Evolutionary conservation across 805 yeast genomes (phyloP), one percentile per base, ranked within the genome.

Genomic region (Cyberlindnera lachancei): DNA sequence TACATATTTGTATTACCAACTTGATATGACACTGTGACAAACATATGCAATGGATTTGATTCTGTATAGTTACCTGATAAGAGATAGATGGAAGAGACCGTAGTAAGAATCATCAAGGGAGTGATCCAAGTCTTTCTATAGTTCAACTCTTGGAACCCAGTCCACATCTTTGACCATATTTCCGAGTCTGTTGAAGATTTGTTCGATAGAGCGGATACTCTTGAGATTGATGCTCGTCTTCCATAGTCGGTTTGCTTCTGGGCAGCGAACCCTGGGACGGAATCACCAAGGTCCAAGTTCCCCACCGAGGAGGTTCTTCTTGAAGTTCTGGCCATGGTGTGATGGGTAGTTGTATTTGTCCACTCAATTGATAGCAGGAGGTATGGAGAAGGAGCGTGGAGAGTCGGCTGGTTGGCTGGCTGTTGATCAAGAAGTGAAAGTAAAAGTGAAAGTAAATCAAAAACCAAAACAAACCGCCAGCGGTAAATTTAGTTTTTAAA

Each of bases 301-400:
- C 95, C 94, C 12, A 86, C 79, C 0, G 88, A 79, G 1, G 92
- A 79, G 8, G 73, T 67, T 43, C 86, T 59, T 42, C 69, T 54
- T 7, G 24, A 17, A 8, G 10, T 19, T 19, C 21, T 10, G 7
- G 15, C 12, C 12, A 13, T 16, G 13, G 11, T 26, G 13, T 15
- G 15, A 5, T 7, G 20, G 6, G 21, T 20, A 16, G 21, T 10
- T 17, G 22, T 14, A 17, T 7, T n/a, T n/a, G n/a, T n/a, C n/a
- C n/a, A n/a, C n/a, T n/a, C n/a, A n/a, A n/a, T n/a, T n/a, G n/a
- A n/a, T n/a, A n/a, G n/a, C n/a, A n/a, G n/a, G n/a, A n/a, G n/a
- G n/a, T n/a, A n/a, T n/a, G n/a, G n/a, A n/a, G n/a, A n/a, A n/a
- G n/a, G n/a, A n/a, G n/a, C n/a, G n/a, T n/a, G n/a, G n/a, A n/a